Percentiles rank a stretch among this genome's conserved stretches.
Conservation (phyloP, 1,139 yeast genomes). For the Neolecta irregularis region DNA sequence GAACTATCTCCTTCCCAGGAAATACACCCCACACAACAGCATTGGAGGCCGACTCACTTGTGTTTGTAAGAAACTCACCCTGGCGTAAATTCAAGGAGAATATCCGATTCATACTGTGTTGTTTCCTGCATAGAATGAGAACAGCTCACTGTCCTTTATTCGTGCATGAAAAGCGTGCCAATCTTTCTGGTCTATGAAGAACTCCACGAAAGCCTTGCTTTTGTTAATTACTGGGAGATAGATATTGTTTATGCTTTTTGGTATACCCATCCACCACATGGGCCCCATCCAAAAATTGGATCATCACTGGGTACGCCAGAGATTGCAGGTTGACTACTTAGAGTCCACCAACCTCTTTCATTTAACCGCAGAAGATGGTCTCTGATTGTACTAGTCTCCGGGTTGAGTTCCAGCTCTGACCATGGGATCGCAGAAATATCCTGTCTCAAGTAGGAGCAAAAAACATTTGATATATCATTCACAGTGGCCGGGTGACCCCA, state of each 20-base stretch:
- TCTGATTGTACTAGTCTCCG: slow-evolving; percentile 86
- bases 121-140: slow-evolving; percentile 64
- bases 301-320: slow-evolving; percentile 59
- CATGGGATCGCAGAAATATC: slow-evolving; percentile 74
- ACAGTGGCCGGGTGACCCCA: slow-evolving; percentile 74
- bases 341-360: slow-evolving; percentile 61
- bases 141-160: slow-evolving; percentile 39
- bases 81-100: too few species aligned
- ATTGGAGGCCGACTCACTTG: slow-evolving; percentile 38
- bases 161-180: slow-evolving; percentile 35
- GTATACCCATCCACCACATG: slow-evolving; percentile 71
- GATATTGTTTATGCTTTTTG: too few species aligned
- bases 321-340: slow-evolving; percentile 93
- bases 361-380: slow-evolving; percentile 74
- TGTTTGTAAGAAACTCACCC: slow-evolving; percentile 46
- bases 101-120: too few species aligned
- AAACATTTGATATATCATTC: slow-evolving; percentile 50
- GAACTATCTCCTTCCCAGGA: slow-evolving; percentile 71
- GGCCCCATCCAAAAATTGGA: slow-evolving; percentile 93
- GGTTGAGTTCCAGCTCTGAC: slow-evolving; percentile 57
- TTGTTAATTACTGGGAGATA: too few species aligned
- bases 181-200: slow-evolving; percentile 53
- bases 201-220: slow-evolving; percentile 88
- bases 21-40: slow-evolving; percentile 97
- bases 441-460: slow-evolving; percentile 59